phyloP scores from a whole-genome alignment of 768 basidiomycete species.

The Russula ochroleuca region DNA sequence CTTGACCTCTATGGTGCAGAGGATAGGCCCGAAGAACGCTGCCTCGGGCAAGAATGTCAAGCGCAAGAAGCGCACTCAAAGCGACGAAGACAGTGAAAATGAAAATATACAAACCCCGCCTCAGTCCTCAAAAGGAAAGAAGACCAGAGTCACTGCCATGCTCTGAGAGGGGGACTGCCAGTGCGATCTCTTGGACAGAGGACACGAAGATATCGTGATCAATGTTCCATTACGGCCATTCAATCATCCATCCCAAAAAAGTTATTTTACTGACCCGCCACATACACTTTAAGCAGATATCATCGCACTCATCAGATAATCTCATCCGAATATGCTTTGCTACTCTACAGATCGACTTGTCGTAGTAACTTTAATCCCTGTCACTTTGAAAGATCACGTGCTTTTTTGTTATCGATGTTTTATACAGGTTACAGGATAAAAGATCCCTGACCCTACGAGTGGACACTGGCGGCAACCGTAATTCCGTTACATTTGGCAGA shows the following conservation, averaged over 20 bases:
- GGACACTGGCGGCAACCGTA: background rate
- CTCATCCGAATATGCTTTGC: background rate
- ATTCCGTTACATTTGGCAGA: background rate
- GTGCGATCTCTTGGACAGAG: background rate
- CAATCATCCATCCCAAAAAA: background rate
- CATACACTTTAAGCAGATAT: background rate
- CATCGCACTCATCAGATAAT: too few species aligned
- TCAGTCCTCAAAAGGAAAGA: constrained; percentile 6
- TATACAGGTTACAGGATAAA: background rate
- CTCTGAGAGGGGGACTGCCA: constrained; percentile 3
- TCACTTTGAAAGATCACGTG: background rate
- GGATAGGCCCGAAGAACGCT: background rate
- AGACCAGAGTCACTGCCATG: background rate
- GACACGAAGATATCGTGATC: background rate
- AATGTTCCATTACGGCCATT: background rate
- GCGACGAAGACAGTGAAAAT: constrained; percentile 32
- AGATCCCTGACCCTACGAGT: background rate
- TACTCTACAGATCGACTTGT: background rate
- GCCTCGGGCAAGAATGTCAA: constrained; percentile 29
- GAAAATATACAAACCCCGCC: background rate
- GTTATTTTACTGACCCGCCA: too few species aligned
- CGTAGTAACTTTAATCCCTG: background rate
- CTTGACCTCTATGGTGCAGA: constrained; percentile 13
- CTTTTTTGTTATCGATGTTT: background rate
- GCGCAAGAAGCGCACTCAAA: constrained; percentile 35